These are phyloP conservation scores for Candida boleticola DNA, from an alignment of 805 yeast species.

Conservation along the genomic window DNA sequence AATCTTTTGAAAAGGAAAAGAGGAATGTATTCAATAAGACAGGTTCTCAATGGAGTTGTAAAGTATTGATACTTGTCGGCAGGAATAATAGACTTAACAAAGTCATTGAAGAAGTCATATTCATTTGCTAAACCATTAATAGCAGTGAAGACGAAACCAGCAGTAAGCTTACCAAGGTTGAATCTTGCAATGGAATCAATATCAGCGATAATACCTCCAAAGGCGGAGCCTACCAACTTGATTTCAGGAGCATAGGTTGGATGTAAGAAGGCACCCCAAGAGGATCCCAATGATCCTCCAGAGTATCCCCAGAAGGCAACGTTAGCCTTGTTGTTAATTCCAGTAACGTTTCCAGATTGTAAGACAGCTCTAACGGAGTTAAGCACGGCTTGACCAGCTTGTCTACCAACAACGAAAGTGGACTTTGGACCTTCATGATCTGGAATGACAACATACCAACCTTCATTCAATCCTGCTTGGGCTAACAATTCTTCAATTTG, in stretches of 20 bases:
- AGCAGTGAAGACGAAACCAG: slow-evolving; percentile 22
- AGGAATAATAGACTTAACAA: slow-evolving; percentile 3
- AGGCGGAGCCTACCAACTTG: slow-evolving; percentile 22
- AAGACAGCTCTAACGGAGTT: slow-evolving; percentile 18
- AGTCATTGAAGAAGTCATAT: slow-evolving; percentile 18
- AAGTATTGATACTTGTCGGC: slow-evolving; percentile 1
- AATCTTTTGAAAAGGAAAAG: not conserved
- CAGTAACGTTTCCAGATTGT: slow-evolving; percentile 11
- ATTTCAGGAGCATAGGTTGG: slow-evolving; percentile 28
- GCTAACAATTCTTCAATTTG: slow-evolving; percentile 11
- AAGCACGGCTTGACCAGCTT: slow-evolving; percentile 18
- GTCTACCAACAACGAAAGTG: slow-evolving; percentile 18
- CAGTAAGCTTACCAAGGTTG: slow-evolving; percentile 16
- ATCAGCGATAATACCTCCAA: slow-evolving; percentile 26
- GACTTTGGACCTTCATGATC: slow-evolving; percentile 21
- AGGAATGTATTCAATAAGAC: slow-evolving; percentile 5
- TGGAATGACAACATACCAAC: slow-evolving; percentile 18
- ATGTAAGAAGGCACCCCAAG: slow-evolving; percentile 26
- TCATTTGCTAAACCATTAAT: slow-evolving; percentile 20
- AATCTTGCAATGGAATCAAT: slow-evolving; percentile 16
- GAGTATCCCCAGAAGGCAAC: slow-evolving; percentile 25
- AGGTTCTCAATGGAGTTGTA: not conserved
- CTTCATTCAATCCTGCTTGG: slow-evolving; percentile 11
- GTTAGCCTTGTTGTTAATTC: slow-evolving; percentile 14
- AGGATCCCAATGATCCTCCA: slow-evolving; percentile 27